phyloP scores from a whole-genome alignment of 2,329 filamentous ascomycete genomes.

The Penicillium sp. region DNA sequence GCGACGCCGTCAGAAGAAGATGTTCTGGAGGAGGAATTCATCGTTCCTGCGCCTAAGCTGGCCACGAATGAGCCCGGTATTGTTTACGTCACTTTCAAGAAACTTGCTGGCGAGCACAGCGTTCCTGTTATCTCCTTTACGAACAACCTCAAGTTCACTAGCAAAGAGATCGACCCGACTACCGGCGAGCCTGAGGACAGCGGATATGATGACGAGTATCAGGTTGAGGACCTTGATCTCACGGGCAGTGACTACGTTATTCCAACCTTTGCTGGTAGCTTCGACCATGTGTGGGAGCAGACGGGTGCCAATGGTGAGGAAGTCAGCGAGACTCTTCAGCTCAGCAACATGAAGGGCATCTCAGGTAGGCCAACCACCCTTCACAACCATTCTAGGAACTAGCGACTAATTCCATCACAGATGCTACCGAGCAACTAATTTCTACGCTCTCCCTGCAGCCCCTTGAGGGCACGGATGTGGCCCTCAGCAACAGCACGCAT shows the following conservation, averaged over 20 bases:
- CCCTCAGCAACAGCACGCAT: conserved; percentile 79
- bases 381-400: conserved; percentile 22
- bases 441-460: conserved; percentile 83
- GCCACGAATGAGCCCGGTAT: conserved; percentile 78
- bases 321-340: conserved; percentile 79
- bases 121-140: conserved; percentile 75
- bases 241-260: conserved; percentile 90
- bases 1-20: conserved; percentile 74
- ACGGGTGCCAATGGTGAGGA: conserved; percentile 81
- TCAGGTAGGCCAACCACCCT: conserved; percentile 54
- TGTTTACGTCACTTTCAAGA: conserved; percentile 90
- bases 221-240: conserved; percentile 87
- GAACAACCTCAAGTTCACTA: conserved; percentile 94
- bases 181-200: conserved; percentile 84
- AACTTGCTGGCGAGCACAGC: conserved; percentile 62
- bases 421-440: conserved; percentile 84
- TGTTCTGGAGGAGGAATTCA: conserved; percentile 71
- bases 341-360: conserved; percentile 83
- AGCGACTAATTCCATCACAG: conserved; percentile 38
- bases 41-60: conserved; percentile 77
- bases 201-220: conserved; percentile 96
- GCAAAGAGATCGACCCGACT: conserved; percentile 92
- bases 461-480: conserved; percentile 85
- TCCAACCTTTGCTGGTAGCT: conserved; percentile 87
- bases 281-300: conserved; percentile 92